A percentile compares a stretch with the other conserved stretches of the same genome.
Evolutionary conservation across 2,329 filamentous ascomycete genomes (phyloP).

Genomic region (Penicillium brevicompactum): DNA sequence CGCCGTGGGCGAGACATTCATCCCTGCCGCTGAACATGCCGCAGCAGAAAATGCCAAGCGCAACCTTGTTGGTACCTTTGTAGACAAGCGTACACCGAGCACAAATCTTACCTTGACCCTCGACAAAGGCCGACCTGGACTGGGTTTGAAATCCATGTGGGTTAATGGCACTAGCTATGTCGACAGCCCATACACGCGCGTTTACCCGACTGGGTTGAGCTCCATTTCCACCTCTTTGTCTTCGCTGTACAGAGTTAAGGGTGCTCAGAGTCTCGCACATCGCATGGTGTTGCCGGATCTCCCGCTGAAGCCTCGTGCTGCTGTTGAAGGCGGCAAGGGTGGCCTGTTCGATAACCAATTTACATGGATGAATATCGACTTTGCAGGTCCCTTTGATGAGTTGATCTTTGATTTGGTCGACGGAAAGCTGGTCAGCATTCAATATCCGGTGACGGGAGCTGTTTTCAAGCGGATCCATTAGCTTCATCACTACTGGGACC

Average conservation of each 20-base stretch:
- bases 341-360: slow-evolving; percentile 12
- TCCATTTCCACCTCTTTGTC: background rate
- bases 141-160: background rate
- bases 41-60: slow-evolving; percentile 4
- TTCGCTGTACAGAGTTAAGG: background rate
- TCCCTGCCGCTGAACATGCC: slow-evolving; percentile 10
- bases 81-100: background rate
- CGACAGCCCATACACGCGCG: background rate
- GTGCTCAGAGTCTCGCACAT: background rate
- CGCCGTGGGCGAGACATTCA: slow-evolving; percentile 8
- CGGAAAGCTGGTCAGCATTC: background rate
- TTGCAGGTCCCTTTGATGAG: background rate
- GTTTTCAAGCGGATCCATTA: background rate
- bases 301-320: slow-evolving; percentile 3
- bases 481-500: background rate
- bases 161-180: background rate
- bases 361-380: slow-evolving; percentile 10
- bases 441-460: background rate
- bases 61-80: slow-evolving; percentile 9
- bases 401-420: background rate
- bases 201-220: slow-evolving; percentile 3
- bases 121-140: background rate
- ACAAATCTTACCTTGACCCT: slow-evolving; percentile 2
- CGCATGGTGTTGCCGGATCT: background rate
- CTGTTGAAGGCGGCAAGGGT: slow-evolving; percentile 8